Evolutionary conservation across 352 stramenopile species (phyloP).

Genomic region (Phytopythium montanum): DNA sequence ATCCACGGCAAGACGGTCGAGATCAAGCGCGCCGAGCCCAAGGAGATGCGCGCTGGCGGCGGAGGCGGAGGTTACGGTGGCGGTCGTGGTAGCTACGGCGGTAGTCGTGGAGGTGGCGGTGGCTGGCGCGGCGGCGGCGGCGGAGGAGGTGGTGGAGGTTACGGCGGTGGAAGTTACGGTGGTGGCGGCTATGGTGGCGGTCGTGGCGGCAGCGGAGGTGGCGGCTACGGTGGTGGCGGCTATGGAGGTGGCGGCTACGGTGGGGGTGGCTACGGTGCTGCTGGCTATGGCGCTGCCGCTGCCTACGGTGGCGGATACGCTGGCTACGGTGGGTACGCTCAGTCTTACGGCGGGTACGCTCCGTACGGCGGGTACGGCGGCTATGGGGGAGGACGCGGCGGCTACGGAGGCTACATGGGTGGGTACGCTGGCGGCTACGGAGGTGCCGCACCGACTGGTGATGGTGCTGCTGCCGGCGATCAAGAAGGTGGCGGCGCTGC

Average conservation of each 20-base stretch:
- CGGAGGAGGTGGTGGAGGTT: too few species aligned
- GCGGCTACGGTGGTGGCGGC: constrained; percentile 28
- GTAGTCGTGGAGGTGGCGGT: constrained; percentile 15
- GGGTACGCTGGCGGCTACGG: constrained; percentile 25
- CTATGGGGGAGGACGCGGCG: constrained; percentile 29
- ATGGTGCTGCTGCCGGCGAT: constrained; percentile 29
- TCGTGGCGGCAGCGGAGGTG: constrained; percentile 16
- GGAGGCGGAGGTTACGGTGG: constrained; percentile 21
- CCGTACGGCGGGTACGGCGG: constrained; percentile 36
- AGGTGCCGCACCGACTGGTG: constrained; percentile 23
- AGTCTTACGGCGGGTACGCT: constrained; percentile 24
- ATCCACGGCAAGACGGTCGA: constrained; percentile 90
- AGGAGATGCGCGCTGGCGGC: constrained; percentile 48
- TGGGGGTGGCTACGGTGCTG: constrained; percentile 29
- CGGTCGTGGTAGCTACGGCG: constrained; percentile 17
- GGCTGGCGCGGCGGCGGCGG: constrained; percentile 20
- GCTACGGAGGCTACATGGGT: constrained; percentile 30
- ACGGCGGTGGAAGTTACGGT: constrained; percentile 19
- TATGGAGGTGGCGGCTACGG: constrained; percentile 28
- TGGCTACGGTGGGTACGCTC: constrained; percentile 30
- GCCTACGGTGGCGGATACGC: constrained; percentile 32
- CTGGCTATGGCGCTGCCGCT: constrained; percentile 25
- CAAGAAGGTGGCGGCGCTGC: constrained; percentile 25
- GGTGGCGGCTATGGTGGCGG: constrained; percentile 18
- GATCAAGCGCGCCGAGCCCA: constrained; percentile 86